Conservation (phyloP, 208 protist species). For the Acanthamoeba lenticulata region DNA sequence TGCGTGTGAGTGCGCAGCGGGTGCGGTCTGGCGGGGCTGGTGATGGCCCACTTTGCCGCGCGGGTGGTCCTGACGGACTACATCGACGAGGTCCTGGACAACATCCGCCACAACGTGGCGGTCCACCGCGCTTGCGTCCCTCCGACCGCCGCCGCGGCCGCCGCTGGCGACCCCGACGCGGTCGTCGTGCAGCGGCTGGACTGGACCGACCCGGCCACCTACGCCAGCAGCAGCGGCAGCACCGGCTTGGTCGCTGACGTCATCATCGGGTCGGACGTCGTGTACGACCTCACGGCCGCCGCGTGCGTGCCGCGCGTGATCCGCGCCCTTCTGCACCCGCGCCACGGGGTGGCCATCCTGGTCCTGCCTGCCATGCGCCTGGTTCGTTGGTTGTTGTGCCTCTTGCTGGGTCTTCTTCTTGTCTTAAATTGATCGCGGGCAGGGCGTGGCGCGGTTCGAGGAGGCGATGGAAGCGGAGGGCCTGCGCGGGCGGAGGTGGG, state of each 20-base stretch:
- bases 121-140: background rate
- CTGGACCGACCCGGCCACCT: conserved; percentile 7
- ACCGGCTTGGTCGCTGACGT: too few species aligned
- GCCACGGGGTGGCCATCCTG: background rate
- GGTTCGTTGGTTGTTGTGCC: background rate
- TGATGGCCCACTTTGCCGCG: background rate
- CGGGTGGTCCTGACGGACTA: background rate
- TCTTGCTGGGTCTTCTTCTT: background rate
- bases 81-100: conserved; percentile 14
- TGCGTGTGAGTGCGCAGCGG: background rate
- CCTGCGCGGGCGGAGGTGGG: background rate
- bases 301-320: background rate
- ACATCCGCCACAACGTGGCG: background rate
- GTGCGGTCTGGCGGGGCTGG: conserved; percentile 2
- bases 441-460: conserved; percentile 14
- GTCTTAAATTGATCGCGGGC: background rate
- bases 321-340: background rate
- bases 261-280: conserved; percentile 17
- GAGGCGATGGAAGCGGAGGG: background rate
- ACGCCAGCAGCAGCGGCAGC: too few species aligned
- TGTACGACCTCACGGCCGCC: conserved; percentile 3
- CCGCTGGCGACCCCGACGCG: background rate
- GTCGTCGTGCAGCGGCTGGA: background rate
- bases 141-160: too few species aligned
- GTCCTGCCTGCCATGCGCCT: conserved; percentile 6